Percentiles rank a stretch among this genome's conserved stretches.
phyloP scores from a whole-genome alignment of 2,329 filamentous ascomycete species.

The Aspergillus pseudoviridinutans region DNA sequence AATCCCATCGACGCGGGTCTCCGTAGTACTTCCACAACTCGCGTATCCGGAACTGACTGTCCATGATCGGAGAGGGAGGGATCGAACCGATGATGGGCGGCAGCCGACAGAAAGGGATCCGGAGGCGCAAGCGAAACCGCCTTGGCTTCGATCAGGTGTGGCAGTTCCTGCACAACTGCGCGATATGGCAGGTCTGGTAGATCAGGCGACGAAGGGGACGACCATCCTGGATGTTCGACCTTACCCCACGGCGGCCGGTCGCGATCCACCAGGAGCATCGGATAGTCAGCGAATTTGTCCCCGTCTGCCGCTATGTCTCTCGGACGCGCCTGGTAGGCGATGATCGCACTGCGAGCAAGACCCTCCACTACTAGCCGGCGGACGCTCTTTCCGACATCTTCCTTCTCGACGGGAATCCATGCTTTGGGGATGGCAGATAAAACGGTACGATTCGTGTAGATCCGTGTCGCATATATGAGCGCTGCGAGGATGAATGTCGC shows the following conservation, averaged over 20 bases:
- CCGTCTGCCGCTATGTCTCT: slow-evolving; percentile 51
- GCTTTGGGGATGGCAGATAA: slow-evolving; percentile 79
- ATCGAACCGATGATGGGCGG: slow-evolving; percentile 33
- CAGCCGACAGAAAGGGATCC: slow-evolving; percentile 39
- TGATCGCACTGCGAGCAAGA: slow-evolving; percentile 70
- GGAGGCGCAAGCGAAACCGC: slow-evolving; percentile 78
- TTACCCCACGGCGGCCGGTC: slow-evolving; percentile 67
- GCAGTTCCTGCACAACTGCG: slow-evolving; percentile 76
- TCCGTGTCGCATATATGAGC: slow-evolving; percentile 75
- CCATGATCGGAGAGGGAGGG: slow-evolving; percentile 29
- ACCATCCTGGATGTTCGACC: slow-evolving; percentile 87
- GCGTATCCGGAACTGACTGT: slow-evolving; percentile 54
- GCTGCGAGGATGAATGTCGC: slow-evolving; percentile 65
- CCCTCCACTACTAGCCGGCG: slow-evolving; percentile 70
- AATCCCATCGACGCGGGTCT: slow-evolving; percentile 68
- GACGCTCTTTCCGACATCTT: slow-evolving; percentile 72
- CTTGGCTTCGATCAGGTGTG: slow-evolving; percentile 86
- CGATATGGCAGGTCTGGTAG: slow-evolving; percentile 78
- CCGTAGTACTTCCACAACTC: slow-evolving; percentile 68
- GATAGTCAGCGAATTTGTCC: slow-evolving; percentile 24
- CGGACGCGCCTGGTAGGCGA: slow-evolving; percentile 75
- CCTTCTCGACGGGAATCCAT: slow-evolving; percentile 81
- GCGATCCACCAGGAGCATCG: slow-evolving; percentile 30
- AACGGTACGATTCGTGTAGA: slow-evolving; percentile 79
- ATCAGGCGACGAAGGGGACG: slow-evolving; percentile 70